Percentiles rank a stretch among this genome's conserved stretches.
phyloP scores from a whole-genome alignment of 2,329 filamentous ascomycete species.

The Colletotrichum higginsianum region DNA sequence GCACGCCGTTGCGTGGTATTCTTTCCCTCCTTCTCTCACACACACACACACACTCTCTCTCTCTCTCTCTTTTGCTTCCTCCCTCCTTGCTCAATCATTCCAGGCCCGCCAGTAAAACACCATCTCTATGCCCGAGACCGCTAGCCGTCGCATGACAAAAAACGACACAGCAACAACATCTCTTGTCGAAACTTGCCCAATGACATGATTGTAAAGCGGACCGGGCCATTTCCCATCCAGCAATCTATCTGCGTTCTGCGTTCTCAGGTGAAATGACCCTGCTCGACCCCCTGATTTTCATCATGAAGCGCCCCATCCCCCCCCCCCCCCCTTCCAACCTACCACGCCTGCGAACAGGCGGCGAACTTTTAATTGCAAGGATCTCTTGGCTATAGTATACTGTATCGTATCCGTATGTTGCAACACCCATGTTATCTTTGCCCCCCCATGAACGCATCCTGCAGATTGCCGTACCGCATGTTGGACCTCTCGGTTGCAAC shows the following conservation, averaged over 20 bases:
- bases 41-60: too few relatives aligned
- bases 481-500: conserved; percentile 3
- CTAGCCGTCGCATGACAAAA: conserved; percentile 1
- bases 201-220: not conserved
- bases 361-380: conserved; percentile 16
- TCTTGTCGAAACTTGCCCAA: not conserved
- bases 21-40: too few relatives aligned
- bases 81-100: not conserved
- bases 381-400: not conserved
- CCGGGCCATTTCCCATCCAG: not conserved
- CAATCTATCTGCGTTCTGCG: conserved; percentile 26
- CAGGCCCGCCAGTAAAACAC: not conserved
- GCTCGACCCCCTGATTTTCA: conserved; percentile 32
- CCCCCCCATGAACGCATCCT: not conserved
- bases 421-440: not conserved
- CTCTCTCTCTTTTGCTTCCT: not conserved
- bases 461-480: not conserved
- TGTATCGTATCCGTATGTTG: not conserved
- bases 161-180: not conserved
- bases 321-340: not conserved
- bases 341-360: not conserved
- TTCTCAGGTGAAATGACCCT: conserved; percentile 19
- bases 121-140: conserved; percentile 1
- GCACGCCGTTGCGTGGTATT: too few relatives aligned
- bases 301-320: conserved; percentile 10